Evolutionary conservation across 2,329 filamentous ascomycete genomes (phyloP).

Genomic region (Ophiosphaerella korrae): DNA sequence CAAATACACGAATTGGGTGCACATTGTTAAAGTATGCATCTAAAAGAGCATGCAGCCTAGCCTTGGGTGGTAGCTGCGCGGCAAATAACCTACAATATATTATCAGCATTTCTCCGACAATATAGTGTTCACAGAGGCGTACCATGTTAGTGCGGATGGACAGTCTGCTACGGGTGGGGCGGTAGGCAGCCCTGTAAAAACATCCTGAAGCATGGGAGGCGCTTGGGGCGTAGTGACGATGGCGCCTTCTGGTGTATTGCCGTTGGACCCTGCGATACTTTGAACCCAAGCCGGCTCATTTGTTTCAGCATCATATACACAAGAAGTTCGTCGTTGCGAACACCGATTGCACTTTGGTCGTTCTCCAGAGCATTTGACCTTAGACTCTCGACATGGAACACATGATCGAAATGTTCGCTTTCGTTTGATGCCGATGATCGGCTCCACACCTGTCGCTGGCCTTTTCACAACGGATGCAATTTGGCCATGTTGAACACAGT

Average conservation of each 20-base stretch:
- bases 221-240: slow-evolving; percentile 17
- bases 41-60: slow-evolving; percentile 31
- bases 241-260: slow-evolving; percentile 13
- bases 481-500: slow-evolving; percentile 33
- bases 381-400: slow-evolving; percentile 36
- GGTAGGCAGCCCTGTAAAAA: slow-evolving; percentile 13
- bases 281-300: slow-evolving; percentile 41
- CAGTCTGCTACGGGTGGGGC: slow-evolving; percentile 20
- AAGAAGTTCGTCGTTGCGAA: slow-evolving; percentile 28
- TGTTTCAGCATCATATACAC: slow-evolving; percentile 35
- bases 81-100: slow-evolving; percentile 25
- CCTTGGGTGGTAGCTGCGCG: slow-evolving; percentile 27
- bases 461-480: slow-evolving; percentile 19
- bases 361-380: slow-evolving; percentile 42
- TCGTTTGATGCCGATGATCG: slow-evolving; percentile 35
- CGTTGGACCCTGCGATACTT: slow-evolving; percentile 24
- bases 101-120: neutral
- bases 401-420: slow-evolving; percentile 41
- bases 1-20: slow-evolving; percentile 33
- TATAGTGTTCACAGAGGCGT: neutral
- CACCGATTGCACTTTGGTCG: slow-evolving; percentile 36
- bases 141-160: slow-evolving; percentile 33
- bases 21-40: slow-evolving; percentile 42
- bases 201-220: slow-evolving; percentile 17
- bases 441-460: slow-evolving; percentile 20